These are phyloP conservation scores for Nemania diffusa DNA, from an alignment of 2,329 filamentous ascomycete species.

Conservation along the genomic window DNA sequence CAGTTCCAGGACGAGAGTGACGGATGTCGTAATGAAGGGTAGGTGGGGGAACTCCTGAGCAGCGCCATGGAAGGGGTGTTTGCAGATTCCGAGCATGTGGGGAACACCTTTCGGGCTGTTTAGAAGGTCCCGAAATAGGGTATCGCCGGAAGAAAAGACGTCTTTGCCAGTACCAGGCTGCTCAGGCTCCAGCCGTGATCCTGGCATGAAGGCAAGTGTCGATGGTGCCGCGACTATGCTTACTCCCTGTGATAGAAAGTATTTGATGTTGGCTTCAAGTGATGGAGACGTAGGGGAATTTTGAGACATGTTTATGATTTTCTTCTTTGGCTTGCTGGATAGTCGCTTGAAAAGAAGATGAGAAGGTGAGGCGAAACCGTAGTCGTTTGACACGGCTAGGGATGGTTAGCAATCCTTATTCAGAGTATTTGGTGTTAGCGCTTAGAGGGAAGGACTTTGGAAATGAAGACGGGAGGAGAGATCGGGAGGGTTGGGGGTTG, in stretches of 20 bases:
- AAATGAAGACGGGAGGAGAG: too few relatives aligned
- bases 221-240: not conserved
- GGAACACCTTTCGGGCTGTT: conserved; percentile 35
- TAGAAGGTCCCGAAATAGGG: conserved; percentile 29
- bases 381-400: too few relatives aligned
- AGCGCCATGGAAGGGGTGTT: conserved; percentile 29
- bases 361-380: too few relatives aligned
- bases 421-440: too few relatives aligned
- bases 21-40: conserved; percentile 32
- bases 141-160: conserved; percentile 37
- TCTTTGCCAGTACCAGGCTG: not conserved
- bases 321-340: too few relatives aligned
- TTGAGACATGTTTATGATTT: not conserved
- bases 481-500: too few relatives aligned
- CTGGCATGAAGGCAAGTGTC: not conserved
- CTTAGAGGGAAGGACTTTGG: too few relatives aligned
- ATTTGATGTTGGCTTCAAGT: not conserved
- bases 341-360: too few relatives aligned
- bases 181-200: not conserved
- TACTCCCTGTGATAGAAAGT: not conserved
- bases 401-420: too few relatives aligned
- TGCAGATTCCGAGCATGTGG: conserved; percentile 40
- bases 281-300: too few relatives aligned
- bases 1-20: conserved; percentile 42
- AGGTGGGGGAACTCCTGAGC: conserved; percentile 7